phyloP scores from a whole-genome alignment of 2,329 filamentous ascomycete species.

The Aspergillus sp. region DNA sequence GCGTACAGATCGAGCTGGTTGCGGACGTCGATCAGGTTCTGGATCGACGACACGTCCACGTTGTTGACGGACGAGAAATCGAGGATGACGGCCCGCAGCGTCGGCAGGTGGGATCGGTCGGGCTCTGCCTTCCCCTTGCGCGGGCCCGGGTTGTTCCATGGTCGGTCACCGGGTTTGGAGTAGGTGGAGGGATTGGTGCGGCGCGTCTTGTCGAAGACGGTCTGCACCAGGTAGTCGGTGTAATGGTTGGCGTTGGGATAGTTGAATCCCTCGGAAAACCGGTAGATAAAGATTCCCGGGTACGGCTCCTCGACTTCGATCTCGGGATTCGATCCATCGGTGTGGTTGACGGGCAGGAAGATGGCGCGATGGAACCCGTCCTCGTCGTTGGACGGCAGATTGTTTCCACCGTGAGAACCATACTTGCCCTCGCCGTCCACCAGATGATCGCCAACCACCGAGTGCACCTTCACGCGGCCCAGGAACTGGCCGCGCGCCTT shows the following conservation, averaged over 20 bases:
- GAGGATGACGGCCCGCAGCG: constrained; percentile 78
- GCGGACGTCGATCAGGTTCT: constrained; percentile 85
- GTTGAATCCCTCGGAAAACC: constrained; percentile 89
- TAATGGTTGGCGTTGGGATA: constrained; percentile 90
- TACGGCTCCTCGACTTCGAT: constrained; percentile 72
- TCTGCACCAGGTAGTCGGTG: constrained; percentile 64
- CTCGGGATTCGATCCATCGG: constrained; percentile 83
- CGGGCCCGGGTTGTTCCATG: constrained; percentile 90
- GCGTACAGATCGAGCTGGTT: constrained; percentile 87
- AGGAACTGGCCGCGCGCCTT: constrained; percentile 77
- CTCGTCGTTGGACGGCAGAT: constrained; percentile 24
- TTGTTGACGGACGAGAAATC: constrained; percentile 93
- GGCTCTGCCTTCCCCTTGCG: constrained; percentile 45
- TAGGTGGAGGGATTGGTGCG: constrained; percentile 65
- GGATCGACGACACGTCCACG: constrained; percentile 84
- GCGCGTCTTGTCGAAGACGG: constrained; percentile 62
- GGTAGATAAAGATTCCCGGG: constrained; percentile 90
- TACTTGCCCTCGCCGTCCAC: constrained; percentile 56
- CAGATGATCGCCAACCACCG: constrained; percentile 66
- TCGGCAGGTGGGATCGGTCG: constrained; percentile 48
- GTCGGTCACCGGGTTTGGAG: constrained; percentile 61
- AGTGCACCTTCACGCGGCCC: constrained; percentile 73
- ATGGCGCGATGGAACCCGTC: constrained; percentile 58
- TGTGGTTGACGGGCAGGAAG: constrained; percentile 77
- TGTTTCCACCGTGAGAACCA: constrained; percentile 41